Evolutionary conservation across 1,284 basidiomycete genomes (phyloP), one percentile per base, ranked within the genome.

Genomic region (Tremellales sp.): DNA sequence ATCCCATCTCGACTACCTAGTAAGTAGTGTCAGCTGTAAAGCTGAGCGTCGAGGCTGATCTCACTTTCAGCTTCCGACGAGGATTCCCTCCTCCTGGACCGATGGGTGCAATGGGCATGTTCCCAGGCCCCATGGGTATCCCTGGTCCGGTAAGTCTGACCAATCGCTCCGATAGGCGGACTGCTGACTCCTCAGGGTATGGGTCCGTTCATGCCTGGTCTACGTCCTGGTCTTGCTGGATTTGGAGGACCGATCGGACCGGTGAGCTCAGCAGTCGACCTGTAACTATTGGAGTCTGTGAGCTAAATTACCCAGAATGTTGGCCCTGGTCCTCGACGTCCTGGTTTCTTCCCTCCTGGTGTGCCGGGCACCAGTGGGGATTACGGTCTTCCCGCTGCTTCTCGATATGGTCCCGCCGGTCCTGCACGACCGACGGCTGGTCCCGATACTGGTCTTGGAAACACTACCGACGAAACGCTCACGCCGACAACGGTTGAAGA

Each of bases 1-100:
- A 70, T 57, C 68, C 70, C 5, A 70, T 72, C 42, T 70, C 70
- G 33, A 70, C 70, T 41, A 72, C 70, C 35, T 72, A 72, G 65
- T 70, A 41, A 61, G 68, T 57, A 2, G 2, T 2, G 24, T 29
- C 22, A 26, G 19, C 3, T n/a, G 6, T 11, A 36, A 15, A 21
- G 37, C n/a, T n/a, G n/a, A n/a, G n/a, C n/a, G n/a, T 12, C 22
- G 24, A 23, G 24, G 22, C 24, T 11, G 33, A 3, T 43, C 51
- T 52, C 43, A 53, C 37, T 8, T 8, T 41, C 23, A 70, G 68
- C 56, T 70, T 69, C 61, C 62, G 70, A 40, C 60, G 70, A 46
- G 70, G 68, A 12, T 70, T 72, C 55, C 70, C 70, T 4, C 67
- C 67, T 48, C 53, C 51, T 24, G 62, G 65, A 37, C 57, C 50